Conservation (phyloP, 1,139 yeast species). For the Blastobotrys apis region DNA sequence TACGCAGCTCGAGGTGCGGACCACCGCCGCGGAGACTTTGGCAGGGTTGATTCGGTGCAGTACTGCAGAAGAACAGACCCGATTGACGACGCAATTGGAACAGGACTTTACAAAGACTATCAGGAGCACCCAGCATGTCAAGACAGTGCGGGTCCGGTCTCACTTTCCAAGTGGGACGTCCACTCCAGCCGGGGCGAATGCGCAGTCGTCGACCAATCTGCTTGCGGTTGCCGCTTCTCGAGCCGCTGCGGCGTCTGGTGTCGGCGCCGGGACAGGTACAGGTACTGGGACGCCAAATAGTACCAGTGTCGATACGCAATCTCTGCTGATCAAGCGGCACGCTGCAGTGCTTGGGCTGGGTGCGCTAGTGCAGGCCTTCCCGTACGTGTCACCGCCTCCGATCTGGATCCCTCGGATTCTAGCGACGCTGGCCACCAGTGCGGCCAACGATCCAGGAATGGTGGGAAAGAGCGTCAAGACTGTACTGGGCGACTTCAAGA, state of each 20-base stretch:
- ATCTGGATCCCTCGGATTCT: constrained; percentile 78
- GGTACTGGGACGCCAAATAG: constrained; percentile 16
- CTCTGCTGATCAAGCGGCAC: constrained; percentile 50
- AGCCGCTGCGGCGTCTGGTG: neutral
- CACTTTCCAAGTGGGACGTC: constrained; percentile 1
- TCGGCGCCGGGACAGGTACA: neutral
- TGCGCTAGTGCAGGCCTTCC: constrained; percentile 83
- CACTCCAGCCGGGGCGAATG: neutral
- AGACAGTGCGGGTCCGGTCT: constrained; percentile 9
- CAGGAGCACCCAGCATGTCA: constrained; percentile 12
- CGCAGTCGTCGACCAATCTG: neutral
- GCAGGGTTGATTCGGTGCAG: constrained; percentile 80
- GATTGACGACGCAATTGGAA: constrained; percentile 35
- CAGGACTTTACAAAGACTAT: constrained; percentile 19
- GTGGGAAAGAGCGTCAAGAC: constrained; percentile 85
- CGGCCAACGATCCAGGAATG: constrained; percentile 65
- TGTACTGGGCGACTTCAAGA: constrained; percentile 77
- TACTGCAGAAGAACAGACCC: constrained; percentile 52
- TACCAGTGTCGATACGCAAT: constrained; percentile 24
- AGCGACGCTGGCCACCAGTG: constrained; percentile 62
- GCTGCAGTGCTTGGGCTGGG: constrained; percentile 91
- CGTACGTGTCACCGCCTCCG: constrained; percentile 90
- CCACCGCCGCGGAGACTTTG: constrained; percentile 67
- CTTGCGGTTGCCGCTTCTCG: neutral
- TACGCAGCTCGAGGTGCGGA: constrained; percentile 69